Evolutionary conservation across 1,284 basidiomycete species (phyloP), one percentile per base, ranked within the genome.

Genomic region (Fomitopsis schrenkii): DNA sequence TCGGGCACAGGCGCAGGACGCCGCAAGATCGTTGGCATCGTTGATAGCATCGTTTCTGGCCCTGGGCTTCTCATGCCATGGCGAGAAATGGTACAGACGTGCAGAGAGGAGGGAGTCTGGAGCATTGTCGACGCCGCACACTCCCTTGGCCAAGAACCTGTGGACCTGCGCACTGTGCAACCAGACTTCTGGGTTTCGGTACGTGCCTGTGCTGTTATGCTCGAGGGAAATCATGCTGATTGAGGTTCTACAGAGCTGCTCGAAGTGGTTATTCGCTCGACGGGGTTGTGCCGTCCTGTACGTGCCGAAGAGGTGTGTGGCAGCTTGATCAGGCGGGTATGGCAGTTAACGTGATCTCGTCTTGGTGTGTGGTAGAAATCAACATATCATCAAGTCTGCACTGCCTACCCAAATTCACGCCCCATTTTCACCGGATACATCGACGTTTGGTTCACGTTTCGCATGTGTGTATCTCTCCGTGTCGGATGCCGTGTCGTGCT

Each of bases 231-330:
- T 45, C 12, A 40, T 2, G 52, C 9, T 40, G 12, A 54, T 8
- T 15, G 17, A 14, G n/a, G 35, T 8, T 42, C 36, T 14, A 2
- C 17, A 58, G 56, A 93, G 91, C 68, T 88, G 86, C 66, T 89
- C 93, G 75, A 94, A 94, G 71, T 94, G 93, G 93, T 76, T 94
- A 3, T 84, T 76, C 65, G 81, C 85, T 5, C 91, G 91, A 69
- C 82, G 92, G 10, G 79, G 83, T 5, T 84, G 81, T 57, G 87
- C 91, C 0, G 77, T 91, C 15, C 75, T 95, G 38, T 95, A 94
- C 71, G 87, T 93, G 2, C 87, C 93, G 0, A 80, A 81, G 66
- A 78, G 89, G 90, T 90, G 63, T 46, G 56, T 38, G 10, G 1
- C 41, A 22, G 22, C 22, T 22, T 22, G 22, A 22, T 22, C 22